Conservation (phyloP, 2,329 filamentous ascomycete species). For the Xylaria sp. region DNA sequence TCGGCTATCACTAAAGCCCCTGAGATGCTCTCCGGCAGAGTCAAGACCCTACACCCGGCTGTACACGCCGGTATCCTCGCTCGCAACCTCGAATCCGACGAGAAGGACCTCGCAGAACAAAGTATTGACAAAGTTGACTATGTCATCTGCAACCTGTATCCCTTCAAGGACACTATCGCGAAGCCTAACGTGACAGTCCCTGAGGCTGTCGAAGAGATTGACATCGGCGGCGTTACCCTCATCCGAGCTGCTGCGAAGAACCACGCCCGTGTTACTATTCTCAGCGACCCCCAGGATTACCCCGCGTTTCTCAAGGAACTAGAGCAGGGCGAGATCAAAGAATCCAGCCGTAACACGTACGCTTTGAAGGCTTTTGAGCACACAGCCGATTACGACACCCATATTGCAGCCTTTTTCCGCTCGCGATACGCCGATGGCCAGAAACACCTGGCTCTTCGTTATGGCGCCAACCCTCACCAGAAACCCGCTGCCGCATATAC, state of each 20-base stretch:
- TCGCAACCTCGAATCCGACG: constrained; percentile 90
- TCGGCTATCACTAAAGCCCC: constrained; percentile 96
- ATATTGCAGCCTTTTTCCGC: constrained; percentile 96
- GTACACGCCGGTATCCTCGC: constrained; percentile 92
- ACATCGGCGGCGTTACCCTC: constrained; percentile 96
- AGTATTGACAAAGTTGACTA: constrained; percentile 96
- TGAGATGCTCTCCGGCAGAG: constrained; percentile 80
- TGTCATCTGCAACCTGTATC: constrained; percentile 98
- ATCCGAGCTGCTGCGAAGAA: constrained; percentile 98
- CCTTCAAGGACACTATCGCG: constrained; percentile 97
- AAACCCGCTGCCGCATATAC: constrained; percentile 91
- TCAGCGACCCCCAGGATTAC: constrained; percentile 93
- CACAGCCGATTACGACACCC: constrained; percentile 93
- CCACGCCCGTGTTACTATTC: constrained; percentile 91
- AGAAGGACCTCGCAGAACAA: constrained; percentile 94
- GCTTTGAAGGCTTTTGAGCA: constrained; percentile 98
- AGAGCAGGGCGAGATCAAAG: constrained; percentile 82
- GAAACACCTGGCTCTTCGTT: constrained; percentile 85
- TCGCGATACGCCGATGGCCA: constrained; percentile 91
- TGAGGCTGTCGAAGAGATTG: constrained; percentile 98
- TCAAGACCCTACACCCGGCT: constrained; percentile 96
- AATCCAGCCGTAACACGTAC: constrained; percentile 84
- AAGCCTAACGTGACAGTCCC: constrained; percentile 97
- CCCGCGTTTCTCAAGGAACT: constrained; percentile 92
- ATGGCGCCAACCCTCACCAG: constrained; percentile 97